These are phyloP conservation scores for Galerina marginata DNA, from an alignment of 768 basidiomycete species.

Conservation along the genomic window DNA sequence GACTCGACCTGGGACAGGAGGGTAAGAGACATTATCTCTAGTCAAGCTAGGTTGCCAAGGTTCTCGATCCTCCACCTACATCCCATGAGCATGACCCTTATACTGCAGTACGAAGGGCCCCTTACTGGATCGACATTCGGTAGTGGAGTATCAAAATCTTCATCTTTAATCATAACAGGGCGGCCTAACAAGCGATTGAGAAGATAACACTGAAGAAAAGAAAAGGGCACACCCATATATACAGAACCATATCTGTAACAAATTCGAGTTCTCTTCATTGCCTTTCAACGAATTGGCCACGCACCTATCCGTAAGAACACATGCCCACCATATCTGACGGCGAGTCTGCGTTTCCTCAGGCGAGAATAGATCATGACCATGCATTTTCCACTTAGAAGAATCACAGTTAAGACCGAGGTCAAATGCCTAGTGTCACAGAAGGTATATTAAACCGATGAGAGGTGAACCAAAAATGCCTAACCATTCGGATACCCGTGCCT, in stretches of 20 bases:
- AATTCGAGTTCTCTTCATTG: neutral
- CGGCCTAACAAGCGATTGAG: slow-evolving; percentile 50
- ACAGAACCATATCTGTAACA: slow-evolving; percentile 61
- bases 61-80: slow-evolving; percentile 61
- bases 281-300: slow-evolving; percentile 16
- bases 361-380: slow-evolving; percentile 65
- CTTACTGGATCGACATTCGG: slow-evolving; percentile 61
- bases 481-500: slow-evolving; percentile 39
- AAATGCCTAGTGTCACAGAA: slow-evolving; percentile 55
- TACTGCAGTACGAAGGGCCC: neutral
- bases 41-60: slow-evolving; percentile 55
- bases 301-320: slow-evolving; percentile 72
- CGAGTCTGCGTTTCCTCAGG: slow-evolving; percentile 71
- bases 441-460: slow-evolving; percentile 6
- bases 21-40: slow-evolving; percentile 47
- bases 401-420: slow-evolving; percentile 85
- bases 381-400: slow-evolving; percentile 73
- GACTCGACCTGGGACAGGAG: slow-evolving; percentile 49
- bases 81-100: neutral
- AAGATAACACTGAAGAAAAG: slow-evolving; percentile 8
- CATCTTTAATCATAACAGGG: slow-evolving; percentile 69
- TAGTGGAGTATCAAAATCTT: slow-evolving; percentile 70
- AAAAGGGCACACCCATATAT: slow-evolving; percentile 63
- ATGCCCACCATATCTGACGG: slow-evolving; percentile 83
- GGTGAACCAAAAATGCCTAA: slow-evolving; percentile 8